Base-by-base conservation (phyloP, 257 asterid species). In the Capsicum rhomboideum region DNA sequence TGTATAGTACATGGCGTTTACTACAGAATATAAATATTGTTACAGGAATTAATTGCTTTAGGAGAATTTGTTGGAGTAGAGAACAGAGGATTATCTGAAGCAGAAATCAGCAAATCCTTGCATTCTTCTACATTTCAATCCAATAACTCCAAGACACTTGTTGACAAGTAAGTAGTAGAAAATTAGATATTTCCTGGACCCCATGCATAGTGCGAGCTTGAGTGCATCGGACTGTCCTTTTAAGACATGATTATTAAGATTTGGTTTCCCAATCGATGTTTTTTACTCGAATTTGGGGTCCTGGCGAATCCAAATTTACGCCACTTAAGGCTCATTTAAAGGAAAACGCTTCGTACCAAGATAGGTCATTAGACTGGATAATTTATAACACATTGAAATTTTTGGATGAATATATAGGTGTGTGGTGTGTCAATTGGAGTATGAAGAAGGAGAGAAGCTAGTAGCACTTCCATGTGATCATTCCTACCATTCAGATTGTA, bases 51-150 rank as follows among this genome's bases (percentile, higher is more conserved):
- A 85, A 83, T 92, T 66, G 96, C 93, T n/a, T 86, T 92, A 29
- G 96, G 96, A 63, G 96, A 92, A 83, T 90, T 75, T 84, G 93
- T 92, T 59, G 96, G 96, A 69, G 91, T 89, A 80, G 96, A 92
- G 88, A 92, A 85, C 87, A 88, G 80, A 84, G 96, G 96, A 83
- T 68, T 92, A 87, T 67, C 90, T 66, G 91, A 90, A 86, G 90
- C 82, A 72, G 91, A 92, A 86, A 86, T 92, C 58, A 80, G 9
- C 80, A 84, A 87, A 58, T 83, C 86, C 82, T 83, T 91, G 55
- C 90, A 80, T 72, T 90, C 93, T n/a, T 68, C 85, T 44, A 79
- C 86, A 56, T 90, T 90, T 84, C 88, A 84, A 49, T 86, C 92
- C 17, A 72, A 61, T 52, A 50, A 37, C 42, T 61, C 80, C 68